These are phyloP conservation scores for Cytidiella melzeri DNA, from an alignment of 768 basidiomycete genomes.

Conservation along the genomic window DNA sequence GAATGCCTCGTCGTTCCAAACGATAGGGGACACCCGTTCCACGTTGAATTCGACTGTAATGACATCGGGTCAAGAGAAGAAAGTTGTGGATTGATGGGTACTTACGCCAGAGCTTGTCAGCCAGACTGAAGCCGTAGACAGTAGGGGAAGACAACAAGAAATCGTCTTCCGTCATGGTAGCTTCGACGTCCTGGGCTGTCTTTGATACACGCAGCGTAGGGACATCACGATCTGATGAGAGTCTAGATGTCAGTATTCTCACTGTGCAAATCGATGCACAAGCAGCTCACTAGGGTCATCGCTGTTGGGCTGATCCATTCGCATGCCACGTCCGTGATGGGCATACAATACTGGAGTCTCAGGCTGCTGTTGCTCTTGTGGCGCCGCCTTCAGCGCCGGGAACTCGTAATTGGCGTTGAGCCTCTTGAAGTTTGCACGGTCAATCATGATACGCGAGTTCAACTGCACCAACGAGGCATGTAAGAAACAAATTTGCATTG, in stretches of 20 bases:
- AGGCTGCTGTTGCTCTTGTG: not conserved
- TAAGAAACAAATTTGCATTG: not conserved
- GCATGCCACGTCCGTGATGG: too few relatives aligned
- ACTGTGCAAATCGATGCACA: not conserved
- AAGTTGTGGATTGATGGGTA: conserved; percentile 6
- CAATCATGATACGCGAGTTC: conserved; percentile 55
- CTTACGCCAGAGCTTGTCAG: conserved; percentile 55
- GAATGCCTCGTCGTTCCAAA: conserved; percentile 30
- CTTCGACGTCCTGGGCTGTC: not conserved
- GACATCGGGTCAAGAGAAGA: not conserved
- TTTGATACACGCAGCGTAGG: conserved; percentile 10
- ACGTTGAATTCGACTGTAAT: conserved; percentile 54
- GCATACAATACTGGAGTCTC: too few relatives aligned
- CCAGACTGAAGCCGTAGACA: conserved; percentile 55
- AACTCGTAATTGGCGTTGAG: conserved; percentile 46
- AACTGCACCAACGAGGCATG: conserved; percentile 29
- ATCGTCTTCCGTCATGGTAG: conserved; percentile 41
- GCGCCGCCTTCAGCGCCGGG: conserved; percentile 26
- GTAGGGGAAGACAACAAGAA: conserved; percentile 47
- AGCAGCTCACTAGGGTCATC: not conserved
- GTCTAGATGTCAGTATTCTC: not conserved
- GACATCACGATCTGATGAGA: not conserved
- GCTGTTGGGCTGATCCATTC: not conserved
- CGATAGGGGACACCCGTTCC: conserved; percentile 44
- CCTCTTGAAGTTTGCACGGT: conserved; percentile 48